Evolutionary conservation across 2,329 filamentous ascomycete genomes (phyloP).

Genomic region (Pestalotiopsis sp.): DNA sequence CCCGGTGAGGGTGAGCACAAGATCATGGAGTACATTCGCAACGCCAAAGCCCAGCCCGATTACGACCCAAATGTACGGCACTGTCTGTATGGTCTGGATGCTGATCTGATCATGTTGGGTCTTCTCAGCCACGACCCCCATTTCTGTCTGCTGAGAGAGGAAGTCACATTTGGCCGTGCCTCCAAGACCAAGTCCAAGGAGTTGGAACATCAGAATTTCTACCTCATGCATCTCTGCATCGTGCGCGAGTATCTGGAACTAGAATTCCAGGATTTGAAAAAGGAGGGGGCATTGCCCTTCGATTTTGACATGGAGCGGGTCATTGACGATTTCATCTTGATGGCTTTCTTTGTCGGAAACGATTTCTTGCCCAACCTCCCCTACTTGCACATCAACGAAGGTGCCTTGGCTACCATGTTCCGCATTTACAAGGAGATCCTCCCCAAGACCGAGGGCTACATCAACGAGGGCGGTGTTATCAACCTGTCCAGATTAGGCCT

Average conservation of each 20-base stretch:
- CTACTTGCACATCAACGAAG: constrained; percentile 97
- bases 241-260: constrained; percentile 95
- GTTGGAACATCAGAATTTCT: constrained; percentile 98
- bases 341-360: constrained; percentile 99
- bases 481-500: constrained; percentile 78
- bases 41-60: constrained; percentile 90
- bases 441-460: constrained; percentile 86
- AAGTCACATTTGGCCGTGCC: constrained; percentile 93
- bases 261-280: constrained; percentile 91
- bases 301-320: constrained; percentile 91
- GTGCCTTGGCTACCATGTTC: constrained; percentile 96
- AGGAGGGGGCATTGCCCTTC: constrained; percentile 71
- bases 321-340: constrained; percentile 98
- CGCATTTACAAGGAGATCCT: constrained; percentile 91
- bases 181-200: constrained; percentile 91
- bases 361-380: constrained; percentile 98
- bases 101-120: constrained; percentile 97
- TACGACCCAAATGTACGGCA: constrained; percentile 95
- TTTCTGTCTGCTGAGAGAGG: constrained; percentile 94
- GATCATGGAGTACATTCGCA: constrained; percentile 99
- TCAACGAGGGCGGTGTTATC: constrained; percentile 93
- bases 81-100: constrained; percentile 95
- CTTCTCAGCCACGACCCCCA: constrained; percentile 97
- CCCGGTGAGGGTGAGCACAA: constrained; percentile 99
- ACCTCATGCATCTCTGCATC: constrained; percentile 94